These are phyloP conservation scores for Globisporangium megalacanthum DNA, from an alignment of 352 stramenopile genomes.

Conservation along the genomic window DNA sequence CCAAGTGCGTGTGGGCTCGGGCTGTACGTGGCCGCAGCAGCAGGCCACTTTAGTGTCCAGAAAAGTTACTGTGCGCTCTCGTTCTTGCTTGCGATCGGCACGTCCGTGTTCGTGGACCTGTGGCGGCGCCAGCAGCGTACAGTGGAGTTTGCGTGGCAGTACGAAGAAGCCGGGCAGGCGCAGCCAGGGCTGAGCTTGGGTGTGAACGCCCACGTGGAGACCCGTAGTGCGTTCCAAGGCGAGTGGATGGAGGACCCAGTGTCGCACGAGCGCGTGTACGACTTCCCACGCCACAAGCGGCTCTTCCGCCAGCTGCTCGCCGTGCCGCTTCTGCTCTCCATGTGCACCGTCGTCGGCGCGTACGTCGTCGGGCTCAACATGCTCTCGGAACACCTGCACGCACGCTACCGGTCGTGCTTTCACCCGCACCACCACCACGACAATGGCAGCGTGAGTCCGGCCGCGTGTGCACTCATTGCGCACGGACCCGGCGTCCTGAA, in stretches of 20 bases:
- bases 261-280: constrained; percentile 33
- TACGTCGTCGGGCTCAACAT: constrained; percentile 57
- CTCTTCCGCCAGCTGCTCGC: constrained; percentile 42
- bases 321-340: constrained; percentile 43
- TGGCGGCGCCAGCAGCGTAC: constrained; percentile 46
- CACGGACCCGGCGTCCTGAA: constrained; percentile 63
- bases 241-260: constrained; percentile 53
- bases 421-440: neutral
- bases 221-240: constrained; percentile 37
- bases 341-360: constrained; percentile 47
- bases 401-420: constrained; percentile 30
- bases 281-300: constrained; percentile 57
- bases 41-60: constrained; percentile 31
- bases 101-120: constrained; percentile 53
- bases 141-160: constrained; percentile 56
- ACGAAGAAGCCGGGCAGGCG: constrained; percentile 11
- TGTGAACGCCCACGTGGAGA: constrained; percentile 30
- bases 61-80: constrained; percentile 38
- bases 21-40: constrained; percentile 28
- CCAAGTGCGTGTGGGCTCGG: constrained; percentile 43
- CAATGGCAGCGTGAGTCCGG: constrained; percentile 48
- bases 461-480: constrained; percentile 32
- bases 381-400: constrained; percentile 46
- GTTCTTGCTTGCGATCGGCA: constrained; percentile 46
- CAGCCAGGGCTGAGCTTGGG: constrained; percentile 17